phyloP scores from a whole-genome alignment of 2,329 filamentous ascomycete genomes.

The Beauveria varroae region DNA sequence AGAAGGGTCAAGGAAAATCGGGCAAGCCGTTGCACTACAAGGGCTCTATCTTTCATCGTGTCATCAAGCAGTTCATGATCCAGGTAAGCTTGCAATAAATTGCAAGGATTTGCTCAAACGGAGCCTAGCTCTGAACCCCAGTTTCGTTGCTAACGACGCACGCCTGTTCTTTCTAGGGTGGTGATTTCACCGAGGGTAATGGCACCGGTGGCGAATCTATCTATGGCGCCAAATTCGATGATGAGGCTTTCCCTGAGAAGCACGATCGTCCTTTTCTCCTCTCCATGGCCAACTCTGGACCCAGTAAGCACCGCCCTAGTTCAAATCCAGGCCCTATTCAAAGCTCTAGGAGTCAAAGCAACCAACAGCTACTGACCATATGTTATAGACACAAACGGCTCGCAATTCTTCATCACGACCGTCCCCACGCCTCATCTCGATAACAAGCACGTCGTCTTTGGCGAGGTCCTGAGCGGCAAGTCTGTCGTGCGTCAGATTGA shows the following conservation, averaged over 20 bases:
- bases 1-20: conserved; percentile 75
- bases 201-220: conserved; percentile 96
- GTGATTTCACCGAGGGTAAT: conserved; percentile 92
- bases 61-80: conserved; percentile 99
- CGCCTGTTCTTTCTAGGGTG: conserved; percentile 54
- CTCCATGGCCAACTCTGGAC: conserved; percentile 96
- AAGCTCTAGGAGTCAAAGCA: background rate
- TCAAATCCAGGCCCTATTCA: background rate
- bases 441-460: conserved; percentile 95
- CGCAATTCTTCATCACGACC: conserved; percentile 97
- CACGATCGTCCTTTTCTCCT: conserved; percentile 90
- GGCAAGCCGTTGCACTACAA: conserved; percentile 92
- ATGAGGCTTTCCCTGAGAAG: conserved; percentile 90
- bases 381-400: conserved; percentile 71
- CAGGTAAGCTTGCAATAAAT: conserved; percentile 19
- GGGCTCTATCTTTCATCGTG: conserved; percentile 84
- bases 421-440: conserved; percentile 92
- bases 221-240: conserved; percentile 93
- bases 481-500: conserved; percentile 85
- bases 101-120: background rate
- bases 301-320: conserved; percentile 46
- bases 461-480: conserved; percentile 88
- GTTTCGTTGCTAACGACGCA: background rate
- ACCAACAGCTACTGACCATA: conserved; percentile 7
- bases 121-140: background rate